phyloP scores from a whole-genome alignment of 2,329 filamentous ascomycete species.

The Moelleriella libera region DNA sequence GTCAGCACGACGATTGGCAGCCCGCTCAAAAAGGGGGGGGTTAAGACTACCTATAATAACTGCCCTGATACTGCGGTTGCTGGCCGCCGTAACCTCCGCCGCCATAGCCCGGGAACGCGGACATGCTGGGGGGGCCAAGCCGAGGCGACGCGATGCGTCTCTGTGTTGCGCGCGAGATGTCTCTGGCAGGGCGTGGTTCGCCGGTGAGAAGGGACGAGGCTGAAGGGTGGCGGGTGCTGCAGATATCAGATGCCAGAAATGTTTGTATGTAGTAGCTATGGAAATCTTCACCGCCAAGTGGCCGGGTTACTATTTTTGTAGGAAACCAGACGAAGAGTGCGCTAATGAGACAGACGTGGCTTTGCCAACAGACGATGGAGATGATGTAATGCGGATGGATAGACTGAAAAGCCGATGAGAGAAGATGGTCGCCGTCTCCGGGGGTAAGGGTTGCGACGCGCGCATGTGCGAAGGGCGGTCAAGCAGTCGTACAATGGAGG shows the following conservation, averaged over 20 bases:
- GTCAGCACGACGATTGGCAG: neutral
- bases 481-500: no score
- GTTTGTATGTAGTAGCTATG: no score
- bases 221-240: no score
- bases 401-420: neutral
- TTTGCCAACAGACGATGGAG: neutral
- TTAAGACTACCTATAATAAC: slow-evolving; percentile 9
- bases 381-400: slow-evolving; percentile 1
- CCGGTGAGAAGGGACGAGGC: no score
- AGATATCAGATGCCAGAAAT: no score
- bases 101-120: slow-evolving; percentile 46
- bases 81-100: slow-evolving; percentile 28
- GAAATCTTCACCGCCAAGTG: no score
- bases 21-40: neutral
- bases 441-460: neutral
- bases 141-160: no score
- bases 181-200: no score
- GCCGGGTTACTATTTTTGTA: no score
- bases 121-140: slow-evolving; percentile 28
- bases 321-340: neutral
- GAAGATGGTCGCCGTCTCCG: neutral
- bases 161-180: no score
- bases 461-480: neutral
- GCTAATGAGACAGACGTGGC: neutral
- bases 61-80: slow-evolving; percentile 25